Percentiles rank a stretch among this genome's conserved stretches.
These are phyloP conservation scores for Fusarium ambrosium DNA, from an alignment of 2,329 filamentous ascomycete species.

Conservation along the genomic window DNA sequence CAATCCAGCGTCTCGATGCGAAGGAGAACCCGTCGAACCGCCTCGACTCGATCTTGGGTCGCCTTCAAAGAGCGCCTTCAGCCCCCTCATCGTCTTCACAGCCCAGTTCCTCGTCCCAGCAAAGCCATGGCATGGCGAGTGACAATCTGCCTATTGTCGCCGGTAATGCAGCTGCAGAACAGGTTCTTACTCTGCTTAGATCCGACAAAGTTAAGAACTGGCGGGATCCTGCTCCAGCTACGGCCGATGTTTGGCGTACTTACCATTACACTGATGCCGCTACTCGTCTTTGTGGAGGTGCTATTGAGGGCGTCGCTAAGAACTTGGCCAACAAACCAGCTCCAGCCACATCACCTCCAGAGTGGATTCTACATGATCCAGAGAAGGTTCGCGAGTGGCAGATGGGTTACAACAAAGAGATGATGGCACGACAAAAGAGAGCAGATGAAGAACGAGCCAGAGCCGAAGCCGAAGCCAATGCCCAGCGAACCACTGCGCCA, in stretches of 20 bases:
- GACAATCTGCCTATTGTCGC: conserved; percentile 49
- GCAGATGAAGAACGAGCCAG: conserved; percentile 55
- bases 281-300: conserved; percentile 58
- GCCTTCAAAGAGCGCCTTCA: conserved; percentile 46
- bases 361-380: conserved; percentile 63
- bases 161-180: conserved; percentile 55
- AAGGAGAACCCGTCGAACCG: conserved; percentile 54
- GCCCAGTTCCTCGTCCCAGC: conserved; percentile 19
- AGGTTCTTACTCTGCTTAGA: conserved; percentile 58
- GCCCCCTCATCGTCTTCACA: conserved; percentile 33
- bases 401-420: conserved; percentile 61
- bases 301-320: conserved; percentile 59
- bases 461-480: conserved; percentile 51
- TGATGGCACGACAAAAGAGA: conserved; percentile 54
- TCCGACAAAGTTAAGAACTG: conserved; percentile 61
- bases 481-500: conserved; percentile 43
- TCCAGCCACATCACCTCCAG: conserved; percentile 65
- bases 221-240: conserved; percentile 56
- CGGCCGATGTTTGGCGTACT: conserved; percentile 49
- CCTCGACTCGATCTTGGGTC: conserved; percentile 57
- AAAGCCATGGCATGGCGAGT: conserved; percentile 16
- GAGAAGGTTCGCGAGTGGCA: conserved; percentile 67
- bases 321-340: conserved; percentile 61
- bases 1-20: conserved; percentile 58
- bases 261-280: conserved; percentile 59